Percentiles rank a stretch among this genome's conserved stretches.
phyloP scores from a whole-genome alignment of 2,329 filamentous ascomycete species.

The Diaporthe humulicola region DNA sequence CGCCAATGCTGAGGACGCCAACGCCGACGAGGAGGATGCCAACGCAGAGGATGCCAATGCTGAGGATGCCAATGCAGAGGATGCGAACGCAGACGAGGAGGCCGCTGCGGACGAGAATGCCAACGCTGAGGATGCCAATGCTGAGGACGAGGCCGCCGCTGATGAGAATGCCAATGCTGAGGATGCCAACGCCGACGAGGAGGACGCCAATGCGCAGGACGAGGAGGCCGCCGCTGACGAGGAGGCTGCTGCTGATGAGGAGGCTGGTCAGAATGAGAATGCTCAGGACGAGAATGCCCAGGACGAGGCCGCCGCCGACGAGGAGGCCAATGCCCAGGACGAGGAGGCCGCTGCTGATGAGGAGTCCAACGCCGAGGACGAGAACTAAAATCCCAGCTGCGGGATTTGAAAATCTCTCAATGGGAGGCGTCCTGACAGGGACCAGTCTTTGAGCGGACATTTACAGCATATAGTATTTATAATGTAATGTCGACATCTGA shows the following conservation, averaged over 20 bases:
- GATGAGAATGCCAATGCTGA: neutral
- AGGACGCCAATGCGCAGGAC: neutral
- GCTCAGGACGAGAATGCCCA: neutral
- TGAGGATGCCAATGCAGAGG: neutral
- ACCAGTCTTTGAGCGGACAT: neutral
- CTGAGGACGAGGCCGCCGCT: constrained; percentile 23
- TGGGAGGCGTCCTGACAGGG: neutral
- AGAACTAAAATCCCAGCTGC: neutral
- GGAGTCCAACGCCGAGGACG: neutral
- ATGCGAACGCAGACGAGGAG: neutral
- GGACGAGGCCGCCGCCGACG: neutral
- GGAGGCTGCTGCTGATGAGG: neutral
- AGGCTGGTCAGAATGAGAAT: neutral
- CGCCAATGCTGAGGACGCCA: neutral
- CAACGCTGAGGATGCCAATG: neutral
- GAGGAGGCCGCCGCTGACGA: constrained; percentile 39
- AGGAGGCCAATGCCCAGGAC: neutral
- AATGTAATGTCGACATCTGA: constrained; percentile 5
- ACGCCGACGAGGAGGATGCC: neutral
- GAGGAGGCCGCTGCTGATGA: neutral
- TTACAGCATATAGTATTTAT: neutral
- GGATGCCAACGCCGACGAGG: constrained; percentile 23
- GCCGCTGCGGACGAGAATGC: neutral
- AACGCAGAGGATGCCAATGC: neutral
- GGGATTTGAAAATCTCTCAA: neutral